Conservation (phyloP, 352 stramenopile genomes). For the Phytophthora fragariae region DNA sequence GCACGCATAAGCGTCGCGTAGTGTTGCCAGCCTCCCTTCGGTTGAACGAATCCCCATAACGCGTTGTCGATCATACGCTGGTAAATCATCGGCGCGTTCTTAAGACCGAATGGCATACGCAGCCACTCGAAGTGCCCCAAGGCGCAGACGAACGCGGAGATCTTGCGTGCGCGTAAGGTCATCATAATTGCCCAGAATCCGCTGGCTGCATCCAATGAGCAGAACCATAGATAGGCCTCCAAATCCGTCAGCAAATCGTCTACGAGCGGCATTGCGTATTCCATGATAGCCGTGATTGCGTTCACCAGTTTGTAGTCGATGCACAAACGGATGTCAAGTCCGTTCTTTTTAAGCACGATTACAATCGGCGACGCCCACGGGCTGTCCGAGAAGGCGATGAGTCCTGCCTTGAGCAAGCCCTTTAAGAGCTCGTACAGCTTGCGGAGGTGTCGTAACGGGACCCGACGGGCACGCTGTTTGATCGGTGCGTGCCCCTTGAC, state of each 20-base stretch:
- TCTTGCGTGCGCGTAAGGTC: neutral
- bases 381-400: neutral
- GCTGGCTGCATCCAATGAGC: constrained; percentile 5
- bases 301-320: neutral
- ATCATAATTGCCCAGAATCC: constrained; percentile 2
- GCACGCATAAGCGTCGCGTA: neutral
- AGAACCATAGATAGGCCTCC: constrained; percentile 1
- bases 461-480: constrained; percentile 6
- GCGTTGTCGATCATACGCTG: constrained; percentile 4
- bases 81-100: constrained; percentile 16
- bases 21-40: neutral
- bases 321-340: neutral
- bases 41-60: neutral
- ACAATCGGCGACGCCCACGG: constrained; percentile 9
- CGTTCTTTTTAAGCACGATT: constrained; percentile 12
- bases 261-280: neutral
- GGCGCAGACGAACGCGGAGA: constrained; percentile 5
- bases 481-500: constrained; percentile 1
- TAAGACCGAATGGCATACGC: neutral
- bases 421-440: constrained; percentile 17
- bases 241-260: neutral
- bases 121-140: constrained; percentile 18
- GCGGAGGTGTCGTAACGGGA: neutral
- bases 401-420: neutral
- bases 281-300: neutral